Conservation (phyloP, 306 rosid genomes). For the Parietaria judaica region DNA sequence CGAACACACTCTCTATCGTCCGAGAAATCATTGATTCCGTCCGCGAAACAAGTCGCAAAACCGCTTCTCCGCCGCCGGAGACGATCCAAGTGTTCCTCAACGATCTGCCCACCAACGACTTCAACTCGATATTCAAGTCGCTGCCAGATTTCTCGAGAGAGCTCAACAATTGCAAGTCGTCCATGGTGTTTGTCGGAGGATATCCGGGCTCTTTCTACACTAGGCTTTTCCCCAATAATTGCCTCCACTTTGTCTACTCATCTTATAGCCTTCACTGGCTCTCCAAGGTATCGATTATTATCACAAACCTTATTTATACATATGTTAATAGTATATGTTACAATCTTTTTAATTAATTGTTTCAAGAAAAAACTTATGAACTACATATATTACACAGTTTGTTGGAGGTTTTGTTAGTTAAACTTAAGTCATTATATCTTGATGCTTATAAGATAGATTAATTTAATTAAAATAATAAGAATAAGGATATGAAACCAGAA, state of each 20-base stretch:
- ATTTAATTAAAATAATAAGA: no score
- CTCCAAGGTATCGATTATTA: conserved; percentile 39
- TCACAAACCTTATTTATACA: no score
- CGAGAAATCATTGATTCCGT: conserved; percentile 65
- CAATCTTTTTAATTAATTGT: no score
- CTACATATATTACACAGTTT: no score
- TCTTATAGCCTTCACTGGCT: conserved; percentile 88
- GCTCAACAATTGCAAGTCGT: conserved; percentile 8
- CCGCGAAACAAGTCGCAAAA: conserved; percentile 32
- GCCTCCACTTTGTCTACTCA: conserved; percentile 80
- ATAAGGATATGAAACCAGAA: no score
- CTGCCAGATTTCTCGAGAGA: conserved; percentile 67
- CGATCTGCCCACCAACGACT: conserved; percentile 94
- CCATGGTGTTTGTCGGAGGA: conserved; percentile 64
- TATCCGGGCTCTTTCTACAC: conserved; percentile 92
- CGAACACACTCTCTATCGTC: conserved; percentile 65
- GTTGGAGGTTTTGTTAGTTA: no score
- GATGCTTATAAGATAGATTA: no score
- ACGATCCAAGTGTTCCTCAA: conserved; percentile 60
- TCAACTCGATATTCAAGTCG: conserved; percentile 82
- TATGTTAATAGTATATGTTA: no score
- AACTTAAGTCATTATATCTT: no score
- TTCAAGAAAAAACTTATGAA: no score
- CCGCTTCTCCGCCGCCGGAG: conserved; percentile 40
- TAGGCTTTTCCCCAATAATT: conserved; percentile 67